These are phyloP conservation scores for Candida mattraensis DNA, from an alignment of 805 yeast species.

Conservation along the genomic window DNA sequence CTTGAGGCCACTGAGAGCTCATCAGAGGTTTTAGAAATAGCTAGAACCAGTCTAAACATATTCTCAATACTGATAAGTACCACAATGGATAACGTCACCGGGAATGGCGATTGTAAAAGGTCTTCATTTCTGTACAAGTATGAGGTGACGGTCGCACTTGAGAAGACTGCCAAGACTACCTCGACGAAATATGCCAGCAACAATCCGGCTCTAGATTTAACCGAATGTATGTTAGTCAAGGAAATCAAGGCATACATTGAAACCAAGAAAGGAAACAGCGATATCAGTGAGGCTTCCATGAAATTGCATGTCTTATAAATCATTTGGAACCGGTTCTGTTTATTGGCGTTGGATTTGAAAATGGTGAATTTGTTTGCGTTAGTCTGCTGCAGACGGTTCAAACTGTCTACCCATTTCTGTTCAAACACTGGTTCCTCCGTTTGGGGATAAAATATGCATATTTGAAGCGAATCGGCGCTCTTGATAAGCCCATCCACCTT, in stretches of 20 bases:
- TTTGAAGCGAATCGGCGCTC: constrained; percentile 40
- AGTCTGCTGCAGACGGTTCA: constrained; percentile 20
- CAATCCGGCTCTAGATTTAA: constrained; percentile 48
- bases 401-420: constrained; percentile 32
- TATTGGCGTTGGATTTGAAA: constrained; percentile 4
- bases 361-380: constrained; percentile 2
- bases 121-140: constrained; percentile 36
- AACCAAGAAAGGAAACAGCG: constrained; percentile 22
- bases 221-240: constrained; percentile 40
- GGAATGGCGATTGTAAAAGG: constrained; percentile 39
- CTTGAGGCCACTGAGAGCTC: constrained; percentile 42
- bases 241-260: constrained; percentile 33
- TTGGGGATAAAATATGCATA: constrained; percentile 34
- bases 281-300: constrained; percentile 22
- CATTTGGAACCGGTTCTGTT: constrained; percentile 20
- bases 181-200: constrained; percentile 45
- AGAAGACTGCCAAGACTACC: constrained; percentile 36
- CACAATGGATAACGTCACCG: constrained; percentile 41
- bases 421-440: constrained; percentile 21
- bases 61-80: constrained; percentile 47
- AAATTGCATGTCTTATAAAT: constrained; percentile 12
- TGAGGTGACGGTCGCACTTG: constrained; percentile 45
- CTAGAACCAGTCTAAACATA: constrained; percentile 43
- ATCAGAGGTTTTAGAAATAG: constrained; percentile 41
- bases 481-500: constrained; percentile 44